Evolutionary conservation across 192 early-diverging fungal genomes (phyloP).

Genomic region (Coemansia sp.): DNA sequence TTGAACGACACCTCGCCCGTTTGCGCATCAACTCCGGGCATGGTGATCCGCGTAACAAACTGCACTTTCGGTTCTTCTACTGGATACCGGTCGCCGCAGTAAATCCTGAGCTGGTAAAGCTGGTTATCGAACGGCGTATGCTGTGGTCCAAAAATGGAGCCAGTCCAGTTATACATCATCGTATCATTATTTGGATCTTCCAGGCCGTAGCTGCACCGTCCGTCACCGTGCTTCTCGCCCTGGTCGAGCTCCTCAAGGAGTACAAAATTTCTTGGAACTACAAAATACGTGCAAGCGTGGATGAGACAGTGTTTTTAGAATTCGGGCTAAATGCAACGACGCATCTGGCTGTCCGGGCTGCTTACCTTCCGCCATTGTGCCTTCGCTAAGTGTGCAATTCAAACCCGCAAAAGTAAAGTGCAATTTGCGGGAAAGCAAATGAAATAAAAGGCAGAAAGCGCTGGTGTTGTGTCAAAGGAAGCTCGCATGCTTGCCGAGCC

Average conservation of each 20-base stretch:
- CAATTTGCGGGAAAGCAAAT: background rate
- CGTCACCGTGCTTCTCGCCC: constrained; percentile 96
- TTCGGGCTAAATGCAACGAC: background rate
- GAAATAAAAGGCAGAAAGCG: background rate
- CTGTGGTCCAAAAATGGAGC: constrained; percentile 83
- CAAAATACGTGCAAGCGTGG: too few species aligned
- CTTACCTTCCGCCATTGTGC: constrained; percentile 3
- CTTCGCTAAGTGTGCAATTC: background rate
- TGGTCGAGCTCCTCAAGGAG: constrained; percentile 96
- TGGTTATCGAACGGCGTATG: constrained; percentile 87
- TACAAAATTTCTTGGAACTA: constrained; percentile 96
- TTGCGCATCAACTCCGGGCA: constrained; percentile 79
- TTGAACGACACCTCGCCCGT: constrained; percentile 71
- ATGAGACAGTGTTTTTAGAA: too few species aligned
- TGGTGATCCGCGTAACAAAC: constrained; percentile 81
- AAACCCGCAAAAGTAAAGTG: background rate
- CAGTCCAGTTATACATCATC: constrained; percentile 85
- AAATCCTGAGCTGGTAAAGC: constrained; percentile 83
- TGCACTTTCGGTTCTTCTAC: constrained; percentile 69
- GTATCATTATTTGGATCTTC: constrained; percentile 71
- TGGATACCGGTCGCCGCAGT: constrained; percentile 85
- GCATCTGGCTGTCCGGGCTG: background rate
- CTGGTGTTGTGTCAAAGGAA: background rate
- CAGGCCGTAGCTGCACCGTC: constrained; percentile 89
- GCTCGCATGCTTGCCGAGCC: background rate